phyloP scores from a whole-genome alignment of 805 yeast species.

The Nakazawaea peltata region DNA sequence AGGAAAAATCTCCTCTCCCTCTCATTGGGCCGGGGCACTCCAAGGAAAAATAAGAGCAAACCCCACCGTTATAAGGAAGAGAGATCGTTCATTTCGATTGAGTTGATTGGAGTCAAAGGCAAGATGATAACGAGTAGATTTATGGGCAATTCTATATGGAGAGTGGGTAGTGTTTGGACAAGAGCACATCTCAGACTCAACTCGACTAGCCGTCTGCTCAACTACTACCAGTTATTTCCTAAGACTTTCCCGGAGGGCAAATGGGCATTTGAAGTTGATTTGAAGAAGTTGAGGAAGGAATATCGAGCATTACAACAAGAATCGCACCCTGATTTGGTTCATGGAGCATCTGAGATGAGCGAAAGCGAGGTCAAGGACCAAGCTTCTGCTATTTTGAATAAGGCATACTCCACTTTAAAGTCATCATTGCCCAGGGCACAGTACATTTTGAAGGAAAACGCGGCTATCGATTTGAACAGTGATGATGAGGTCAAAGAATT shows the following conservation, averaged over 20 bases:
- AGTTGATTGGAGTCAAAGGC: too few relatives aligned
- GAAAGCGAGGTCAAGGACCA: constrained; percentile 15
- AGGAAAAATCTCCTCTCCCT: too few relatives aligned
- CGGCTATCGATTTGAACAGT: constrained; percentile 45
- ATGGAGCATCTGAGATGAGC: constrained; percentile 17
- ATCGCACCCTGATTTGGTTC: constrained; percentile 72
- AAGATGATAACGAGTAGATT: too few relatives aligned
- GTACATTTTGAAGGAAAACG: constrained; percentile 36
- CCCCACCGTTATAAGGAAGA: too few relatives aligned
- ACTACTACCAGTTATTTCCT: constrained; percentile 66
- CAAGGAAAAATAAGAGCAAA: too few relatives aligned
- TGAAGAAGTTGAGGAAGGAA: constrained; percentile 56
- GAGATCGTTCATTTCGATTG: too few relatives aligned
- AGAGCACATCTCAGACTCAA: too few relatives aligned
- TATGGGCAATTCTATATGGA: too few relatives aligned
- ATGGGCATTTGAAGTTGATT: constrained; percentile 52
- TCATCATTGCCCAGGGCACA: constrained; percentile 69
- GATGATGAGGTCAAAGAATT: constrained; percentile 44
- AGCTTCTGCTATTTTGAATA: constrained; percentile 52
- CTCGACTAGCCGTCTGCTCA: too few relatives aligned
- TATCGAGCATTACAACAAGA: constrained; percentile 64
- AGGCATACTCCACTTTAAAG: constrained; percentile 65
- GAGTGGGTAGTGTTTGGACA: too few relatives aligned
- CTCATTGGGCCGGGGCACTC: too few relatives aligned
- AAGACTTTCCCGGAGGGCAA: constrained; percentile 53